Evolutionary conservation across 768 basidiomycete species (phyloP).

Genomic region (Leccinum uliginosum): DNA sequence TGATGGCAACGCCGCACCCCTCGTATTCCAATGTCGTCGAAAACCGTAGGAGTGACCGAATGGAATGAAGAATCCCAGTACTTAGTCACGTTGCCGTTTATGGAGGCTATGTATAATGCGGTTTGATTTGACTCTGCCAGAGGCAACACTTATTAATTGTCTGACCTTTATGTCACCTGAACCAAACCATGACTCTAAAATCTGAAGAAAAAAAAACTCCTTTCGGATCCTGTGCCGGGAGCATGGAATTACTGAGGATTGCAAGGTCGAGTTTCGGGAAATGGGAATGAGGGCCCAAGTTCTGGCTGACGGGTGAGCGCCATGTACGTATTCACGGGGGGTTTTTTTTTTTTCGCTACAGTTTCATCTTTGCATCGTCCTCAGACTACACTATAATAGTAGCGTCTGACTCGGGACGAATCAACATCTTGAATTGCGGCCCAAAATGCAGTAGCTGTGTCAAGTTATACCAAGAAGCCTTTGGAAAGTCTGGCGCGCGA

Average conservation of each 20-base stretch:
- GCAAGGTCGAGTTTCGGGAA: conserved; percentile 42
- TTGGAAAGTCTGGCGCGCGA: conserved; percentile 91
- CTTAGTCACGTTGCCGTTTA: too few relatives aligned
- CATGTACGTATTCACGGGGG: conserved; percentile 48
- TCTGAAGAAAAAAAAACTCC: too few relatives aligned
- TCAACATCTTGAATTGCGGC: conserved; percentile 95
- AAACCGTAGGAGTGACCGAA: too few relatives aligned
- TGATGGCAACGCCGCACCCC: too few relatives aligned
- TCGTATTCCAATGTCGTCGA: too few relatives aligned
- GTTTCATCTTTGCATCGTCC: conserved; percentile 39
- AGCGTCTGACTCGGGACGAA: conserved; percentile 96
- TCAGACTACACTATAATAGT: conserved; percentile 91
- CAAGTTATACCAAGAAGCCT: conserved; percentile 96
- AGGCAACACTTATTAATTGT: too few relatives aligned
- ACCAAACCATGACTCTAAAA: too few relatives aligned
- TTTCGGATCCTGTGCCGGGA: conserved; percentile 30
- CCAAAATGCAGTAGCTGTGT: conserved; percentile 85
- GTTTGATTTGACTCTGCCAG: too few relatives aligned
- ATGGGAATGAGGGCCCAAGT: conserved; percentile 36
- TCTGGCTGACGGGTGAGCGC: conserved; percentile 90
- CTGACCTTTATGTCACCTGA: too few relatives aligned
- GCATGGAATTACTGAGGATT: conserved; percentile 38
- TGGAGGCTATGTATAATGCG: too few relatives aligned
- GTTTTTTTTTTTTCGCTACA: conserved; percentile 19
- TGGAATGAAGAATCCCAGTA: too few relatives aligned